phyloP scores from a whole-genome alignment of 73 alveolate genomes.

The Paramecium biaurelia region DNA sequence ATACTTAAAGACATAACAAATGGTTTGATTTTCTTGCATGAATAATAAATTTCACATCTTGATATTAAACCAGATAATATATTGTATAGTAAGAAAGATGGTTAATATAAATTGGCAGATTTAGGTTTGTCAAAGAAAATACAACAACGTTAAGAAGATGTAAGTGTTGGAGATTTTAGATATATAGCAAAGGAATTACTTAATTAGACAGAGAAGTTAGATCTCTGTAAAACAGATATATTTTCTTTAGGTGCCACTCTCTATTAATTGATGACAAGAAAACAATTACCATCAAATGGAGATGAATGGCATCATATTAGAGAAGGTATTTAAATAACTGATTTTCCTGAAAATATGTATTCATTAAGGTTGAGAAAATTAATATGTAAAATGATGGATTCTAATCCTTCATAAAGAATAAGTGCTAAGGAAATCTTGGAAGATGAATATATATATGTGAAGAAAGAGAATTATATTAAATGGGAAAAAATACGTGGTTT shows the following conservation, averaged over 20 bases:
- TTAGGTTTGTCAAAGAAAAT: constrained; percentile 83
- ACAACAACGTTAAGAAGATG: constrained; percentile 62
- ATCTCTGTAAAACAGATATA: constrained; percentile 63
- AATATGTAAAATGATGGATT: background rate
- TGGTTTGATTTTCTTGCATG: constrained; percentile 91
- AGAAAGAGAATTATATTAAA: background rate
- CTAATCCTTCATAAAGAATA: background rate
- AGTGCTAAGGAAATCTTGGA: constrained; percentile 1
- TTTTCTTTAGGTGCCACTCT: constrained; percentile 64
- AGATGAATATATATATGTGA: background rate
- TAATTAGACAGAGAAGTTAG: constrained; percentile 56
- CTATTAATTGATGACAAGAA: constrained; percentile 42
- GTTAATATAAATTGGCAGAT: constrained; percentile 87
- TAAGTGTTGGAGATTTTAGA: constrained; percentile 84
- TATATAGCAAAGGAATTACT: constrained; percentile 78
- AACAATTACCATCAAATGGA: constrained; percentile 59
- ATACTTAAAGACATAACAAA: constrained; percentile 73
- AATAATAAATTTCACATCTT: constrained; percentile 89
- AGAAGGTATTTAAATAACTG: background rate
- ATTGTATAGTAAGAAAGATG: constrained; percentile 73
- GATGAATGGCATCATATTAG: constrained; percentile 60
- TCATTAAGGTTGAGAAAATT: background rate
- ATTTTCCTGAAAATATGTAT: background rate
- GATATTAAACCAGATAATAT: constrained; percentile 97
- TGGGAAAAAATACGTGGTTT: constrained; percentile 8